Evolutionary conservation across 2,329 filamentous ascomycete genomes (phyloP).

Genomic region (Penicillium sp.): DNA sequence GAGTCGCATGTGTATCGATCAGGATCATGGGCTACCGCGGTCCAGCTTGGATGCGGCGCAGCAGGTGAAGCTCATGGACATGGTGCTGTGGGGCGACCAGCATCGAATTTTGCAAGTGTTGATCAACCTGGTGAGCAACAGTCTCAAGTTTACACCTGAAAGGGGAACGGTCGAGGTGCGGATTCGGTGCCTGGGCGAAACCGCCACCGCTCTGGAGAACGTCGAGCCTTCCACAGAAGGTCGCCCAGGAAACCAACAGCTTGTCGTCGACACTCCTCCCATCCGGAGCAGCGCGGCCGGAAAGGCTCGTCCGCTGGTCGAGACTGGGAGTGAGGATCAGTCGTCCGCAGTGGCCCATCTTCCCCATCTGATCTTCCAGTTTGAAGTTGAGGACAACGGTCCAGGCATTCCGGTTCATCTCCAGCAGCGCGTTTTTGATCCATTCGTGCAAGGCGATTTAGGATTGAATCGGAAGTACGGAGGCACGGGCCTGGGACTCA

Average conservation of each 20-base stretch:
- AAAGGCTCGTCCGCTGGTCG: background rate
- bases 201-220: background rate
- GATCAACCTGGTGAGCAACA: constrained; percentile 78
- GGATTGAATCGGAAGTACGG: constrained; percentile 87
- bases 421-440: constrained; percentile 84
- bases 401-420: constrained; percentile 79
- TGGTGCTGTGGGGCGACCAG: constrained; percentile 90
- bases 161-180: constrained; percentile 74
- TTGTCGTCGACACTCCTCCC: background rate
- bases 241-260: background rate
- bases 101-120: constrained; percentile 90
- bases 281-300: background rate
- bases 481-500: constrained; percentile 83
- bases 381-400: constrained; percentile 85
- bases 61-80: constrained; percentile 73
- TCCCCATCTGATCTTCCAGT: constrained; percentile 68
- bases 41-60: constrained; percentile 65
- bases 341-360: background rate
- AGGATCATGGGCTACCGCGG: constrained; percentile 33
- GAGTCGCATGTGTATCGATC: constrained; percentile 21
- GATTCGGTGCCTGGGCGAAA: constrained; percentile 64
- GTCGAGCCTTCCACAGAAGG: background rate
- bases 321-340: background rate
- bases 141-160: constrained; percentile 82
- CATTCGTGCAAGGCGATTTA: constrained; percentile 90